Percentiles rank a stretch among this genome's conserved stretches.
phyloP scores from a whole-genome alignment of 768 basidiomycete genomes.

The Tylopilus cervinicoccineus region DNA sequence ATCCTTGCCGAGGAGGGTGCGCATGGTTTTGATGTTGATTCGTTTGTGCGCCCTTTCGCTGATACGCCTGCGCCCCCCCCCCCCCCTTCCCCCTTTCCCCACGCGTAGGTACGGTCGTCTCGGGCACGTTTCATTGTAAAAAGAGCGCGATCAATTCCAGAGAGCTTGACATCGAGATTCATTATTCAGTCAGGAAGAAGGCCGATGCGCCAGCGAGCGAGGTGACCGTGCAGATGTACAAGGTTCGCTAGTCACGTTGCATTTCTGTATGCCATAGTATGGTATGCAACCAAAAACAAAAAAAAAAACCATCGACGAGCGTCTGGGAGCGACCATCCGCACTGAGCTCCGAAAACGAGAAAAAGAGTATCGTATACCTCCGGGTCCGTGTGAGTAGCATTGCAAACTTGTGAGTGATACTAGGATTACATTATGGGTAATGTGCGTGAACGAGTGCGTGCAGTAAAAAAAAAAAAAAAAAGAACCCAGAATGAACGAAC shows the following conservation, averaged over 20 bases:
- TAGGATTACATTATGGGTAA: constrained; percentile 8
- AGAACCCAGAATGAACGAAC: neutral
- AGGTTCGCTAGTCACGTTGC: constrained; percentile 50
- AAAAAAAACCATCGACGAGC: no score
- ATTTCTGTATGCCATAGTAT: no score
- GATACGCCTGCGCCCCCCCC: no score
- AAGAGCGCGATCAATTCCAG: constrained; percentile 81
- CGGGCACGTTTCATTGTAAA: constrained; percentile 77
- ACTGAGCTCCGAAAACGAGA: no score
- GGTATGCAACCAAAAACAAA: no score
- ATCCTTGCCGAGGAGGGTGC: constrained; percentile 74
- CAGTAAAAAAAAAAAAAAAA: neutral
- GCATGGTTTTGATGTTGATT: neutral
- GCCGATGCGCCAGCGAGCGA: constrained; percentile 33
- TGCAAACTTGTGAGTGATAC: constrained; percentile 11
- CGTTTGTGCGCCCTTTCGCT: neutral
- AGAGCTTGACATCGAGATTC: constrained; percentile 90
- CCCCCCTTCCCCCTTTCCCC: no score
- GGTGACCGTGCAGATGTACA: constrained; percentile 72
- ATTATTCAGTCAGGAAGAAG: constrained; percentile 53
- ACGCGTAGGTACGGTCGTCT: constrained; percentile 60
- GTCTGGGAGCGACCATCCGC: no score
- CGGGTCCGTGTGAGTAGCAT: constrained; percentile 6
- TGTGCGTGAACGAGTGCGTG: constrained; percentile 2
- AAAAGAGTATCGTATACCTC: no score